Evolutionary conservation across 352 stramenopile genomes (phyloP).

Genomic region (Globisporangium viniferum): DNA sequence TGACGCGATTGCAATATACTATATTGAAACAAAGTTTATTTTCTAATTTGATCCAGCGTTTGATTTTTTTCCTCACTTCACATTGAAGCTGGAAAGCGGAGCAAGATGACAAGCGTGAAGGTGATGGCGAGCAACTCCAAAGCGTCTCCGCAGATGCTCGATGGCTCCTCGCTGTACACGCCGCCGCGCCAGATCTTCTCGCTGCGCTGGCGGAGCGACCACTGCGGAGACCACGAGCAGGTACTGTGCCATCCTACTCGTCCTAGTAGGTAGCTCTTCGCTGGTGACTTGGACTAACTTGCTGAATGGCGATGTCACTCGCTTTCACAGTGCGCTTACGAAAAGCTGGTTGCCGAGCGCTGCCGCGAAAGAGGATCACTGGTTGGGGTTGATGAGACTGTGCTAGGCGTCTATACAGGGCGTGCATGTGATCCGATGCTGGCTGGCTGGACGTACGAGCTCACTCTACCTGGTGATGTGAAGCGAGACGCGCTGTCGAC

Average conservation of each 20-base stretch:
- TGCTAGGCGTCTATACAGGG: too few species aligned
- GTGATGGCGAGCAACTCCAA: neutral
- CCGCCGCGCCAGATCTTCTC: neutral
- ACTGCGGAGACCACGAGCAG: neutral
- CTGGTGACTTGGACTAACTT: neutral
- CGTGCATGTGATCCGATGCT: neutral
- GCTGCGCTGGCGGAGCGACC: neutral
- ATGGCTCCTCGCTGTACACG: neutral
- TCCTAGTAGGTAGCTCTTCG: neutral
- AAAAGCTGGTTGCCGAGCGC: neutral
- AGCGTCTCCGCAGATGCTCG: neutral
- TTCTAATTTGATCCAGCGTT: neutral
- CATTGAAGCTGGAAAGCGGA: neutral
- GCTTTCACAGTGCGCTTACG: neutral
- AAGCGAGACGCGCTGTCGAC: neutral
- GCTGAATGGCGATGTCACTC: neutral
- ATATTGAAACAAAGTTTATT: neutral
- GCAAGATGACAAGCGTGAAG: neutral
- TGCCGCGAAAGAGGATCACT: neutral
- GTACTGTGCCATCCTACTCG: neutral
- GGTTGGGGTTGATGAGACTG: neutral
- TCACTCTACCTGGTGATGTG: neutral
- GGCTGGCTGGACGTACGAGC: conserved; percentile 1
- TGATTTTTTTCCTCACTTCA: neutral
- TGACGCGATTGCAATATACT: neutral